Base-by-base conservation (phyloP, 192 early-diverging fungal genomes). In the Podila minutissima region DNA sequence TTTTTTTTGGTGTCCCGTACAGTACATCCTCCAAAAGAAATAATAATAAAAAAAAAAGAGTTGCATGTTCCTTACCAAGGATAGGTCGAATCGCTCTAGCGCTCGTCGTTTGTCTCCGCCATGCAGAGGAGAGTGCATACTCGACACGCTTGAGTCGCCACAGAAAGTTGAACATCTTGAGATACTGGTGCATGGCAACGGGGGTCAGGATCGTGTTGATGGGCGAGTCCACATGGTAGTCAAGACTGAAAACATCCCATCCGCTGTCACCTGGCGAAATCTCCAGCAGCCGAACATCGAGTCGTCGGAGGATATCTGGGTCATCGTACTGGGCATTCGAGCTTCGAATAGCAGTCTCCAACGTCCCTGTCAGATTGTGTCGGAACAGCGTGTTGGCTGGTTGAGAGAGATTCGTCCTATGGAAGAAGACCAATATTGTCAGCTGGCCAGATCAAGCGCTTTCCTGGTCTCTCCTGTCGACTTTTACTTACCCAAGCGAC, bases 171-270 rank as follows among this genome's bases (percentile, higher is more conserved):
- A 94, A 96, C 58, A 98, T 83, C 63, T 91, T 90, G 55, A 89
- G 85, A 77, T 98, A 99, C 72, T 89, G 88, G 35, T 87, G 84
- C 94, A 99, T 93, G 0, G 90, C 86, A 26, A 84, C 73, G 37
- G 87, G 86, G 9, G 88, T 91, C 6, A 99, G 86, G 5, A 99
- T 93, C 2, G 95, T 94, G 65, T 92, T 93, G 64, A 99, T 85
- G 6, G 98, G 97, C 29, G 90, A 83, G 46, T 92, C 83, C 28
- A 97, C 88, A 55, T 86, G 90, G 83, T 99, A 99, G 72, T 92
- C 89, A 11, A 99, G 84, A n/a, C 89, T 88, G 76, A 99, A 97
- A 0, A 97, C 91, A 71, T 98, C 96, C 98, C 97, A 99, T 0
- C 95, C 94, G 58, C 83, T 83, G 63, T 95, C 93, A 24, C 89